phyloP scores from a whole-genome alignment of 768 basidiomycete species.

The Arthromyces matolae region DNA sequence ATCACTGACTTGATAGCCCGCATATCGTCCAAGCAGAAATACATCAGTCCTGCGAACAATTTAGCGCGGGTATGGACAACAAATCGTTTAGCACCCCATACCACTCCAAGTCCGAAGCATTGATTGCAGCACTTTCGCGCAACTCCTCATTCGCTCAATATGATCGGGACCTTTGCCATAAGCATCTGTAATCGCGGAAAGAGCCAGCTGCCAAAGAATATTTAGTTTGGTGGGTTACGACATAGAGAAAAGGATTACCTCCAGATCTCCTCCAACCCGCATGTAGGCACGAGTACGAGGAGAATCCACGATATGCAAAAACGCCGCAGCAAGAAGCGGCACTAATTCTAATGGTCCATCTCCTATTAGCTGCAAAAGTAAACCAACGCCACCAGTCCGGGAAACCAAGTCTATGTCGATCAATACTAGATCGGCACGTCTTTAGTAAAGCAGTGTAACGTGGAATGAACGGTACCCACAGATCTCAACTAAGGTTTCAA shows the following conservation, averaged over 20 bases:
- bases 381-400: constrained; percentile 78
- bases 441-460: background rate
- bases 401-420: constrained; percentile 83
- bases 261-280: constrained; percentile 80
- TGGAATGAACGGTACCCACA: constrained; percentile 43
- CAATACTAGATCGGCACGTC: constrained; percentile 51
- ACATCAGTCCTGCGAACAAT: constrained; percentile 67
- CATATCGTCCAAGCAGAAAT: constrained; percentile 89
- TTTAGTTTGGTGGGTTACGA: background rate
- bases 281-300: constrained; percentile 79
- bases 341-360: constrained; percentile 86
- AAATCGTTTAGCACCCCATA: constrained; percentile 33
- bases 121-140: constrained; percentile 71
- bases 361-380: constrained; percentile 81
- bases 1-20: constrained; percentile 81
- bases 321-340: constrained; percentile 72
- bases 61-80: background rate
- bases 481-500: constrained; percentile 89
- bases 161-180: constrained; percentile 82
- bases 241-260: constrained; percentile 47
- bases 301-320: constrained; percentile 81
- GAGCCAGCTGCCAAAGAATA: constrained; percentile 54
- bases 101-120: constrained; percentile 94
- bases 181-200: constrained; percentile 89
- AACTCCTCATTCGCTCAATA: constrained; percentile 74